These are phyloP conservation scores for Colletotrichum endophyticum DNA, from an alignment of 2,329 filamentous ascomycete species.

Conservation along the genomic window DNA sequence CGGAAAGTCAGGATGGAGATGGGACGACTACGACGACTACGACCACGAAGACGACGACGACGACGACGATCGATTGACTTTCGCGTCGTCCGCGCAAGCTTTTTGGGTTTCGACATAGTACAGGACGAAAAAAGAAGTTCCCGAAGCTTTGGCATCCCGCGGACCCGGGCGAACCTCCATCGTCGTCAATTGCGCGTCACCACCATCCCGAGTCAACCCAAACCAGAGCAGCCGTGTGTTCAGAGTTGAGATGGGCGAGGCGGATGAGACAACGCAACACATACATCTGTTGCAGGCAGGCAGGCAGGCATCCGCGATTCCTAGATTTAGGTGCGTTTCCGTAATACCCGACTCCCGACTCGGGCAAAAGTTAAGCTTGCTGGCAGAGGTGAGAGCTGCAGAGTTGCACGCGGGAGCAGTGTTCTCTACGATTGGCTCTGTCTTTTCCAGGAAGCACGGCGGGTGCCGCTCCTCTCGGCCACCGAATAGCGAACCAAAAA, in stretches of 20 bases:
- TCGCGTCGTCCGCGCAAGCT: not conserved
- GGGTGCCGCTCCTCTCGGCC: constrained; percentile 6
- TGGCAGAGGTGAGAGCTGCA: not conserved
- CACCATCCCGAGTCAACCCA: not conserved
- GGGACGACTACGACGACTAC: not conserved
- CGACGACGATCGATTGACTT: not conserved
- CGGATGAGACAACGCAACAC: not conserved
- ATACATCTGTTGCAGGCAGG: not conserved
- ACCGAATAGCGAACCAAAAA: not conserved
- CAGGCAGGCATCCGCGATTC: not conserved
- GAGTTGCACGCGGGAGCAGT: not conserved
- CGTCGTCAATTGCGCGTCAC: not conserved
- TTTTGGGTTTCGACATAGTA: not conserved
- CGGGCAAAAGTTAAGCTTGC: not conserved
- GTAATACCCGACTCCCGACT: not conserved
- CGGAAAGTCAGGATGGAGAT: not conserved
- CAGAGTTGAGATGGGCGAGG: not conserved
- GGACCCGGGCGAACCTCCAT: not conserved
- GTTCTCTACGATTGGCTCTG: not conserved
- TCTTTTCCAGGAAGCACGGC: not conserved
- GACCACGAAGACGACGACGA: not conserved
- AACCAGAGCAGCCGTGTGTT: not conserved
- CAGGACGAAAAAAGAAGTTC: not conserved
- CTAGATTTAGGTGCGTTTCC: not conserved
- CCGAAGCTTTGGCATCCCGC: not conserved